Percentiles rank a stretch among this genome's conserved stretches.
Conservation (phyloP, 441 rosid genomes). For the Brassica balearica region DNA sequence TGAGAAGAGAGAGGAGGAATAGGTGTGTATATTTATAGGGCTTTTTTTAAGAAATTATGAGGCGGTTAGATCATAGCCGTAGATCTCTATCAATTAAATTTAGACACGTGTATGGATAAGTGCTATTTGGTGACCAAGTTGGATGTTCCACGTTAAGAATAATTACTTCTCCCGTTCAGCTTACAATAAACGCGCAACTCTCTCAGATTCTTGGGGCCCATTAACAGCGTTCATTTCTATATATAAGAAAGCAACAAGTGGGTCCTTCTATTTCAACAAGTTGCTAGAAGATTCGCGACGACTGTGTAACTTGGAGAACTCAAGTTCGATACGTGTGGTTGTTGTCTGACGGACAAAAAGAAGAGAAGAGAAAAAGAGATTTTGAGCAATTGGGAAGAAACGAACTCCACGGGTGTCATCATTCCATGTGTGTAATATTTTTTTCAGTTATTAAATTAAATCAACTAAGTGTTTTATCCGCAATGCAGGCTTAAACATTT, state of each 20-base stretch:
- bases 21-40: slow-evolving; percentile 32
- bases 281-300: slow-evolving; percentile 28
- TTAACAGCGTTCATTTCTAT: neutral
- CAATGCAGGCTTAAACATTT: too few relatives aligned
- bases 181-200: slow-evolving; percentile 34
- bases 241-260: slow-evolving; percentile 19
- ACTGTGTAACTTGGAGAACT: neutral
- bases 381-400: too few relatives aligned
- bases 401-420: too few relatives aligned
- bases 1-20: neutral
- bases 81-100: neutral
- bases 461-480: too few relatives aligned
- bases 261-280: slow-evolving; percentile 16
- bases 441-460: too few relatives aligned
- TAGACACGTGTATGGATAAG: slow-evolving; percentile 35
- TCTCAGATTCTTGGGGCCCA: slow-evolving; percentile 18
- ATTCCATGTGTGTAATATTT: too few relatives aligned
- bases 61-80: slow-evolving; percentile 37
- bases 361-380: too few relatives aligned
- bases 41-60: neutral
- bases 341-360: neutral
- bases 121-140: slow-evolving; percentile 11
- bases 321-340: neutral
- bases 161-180: slow-evolving; percentile 15
- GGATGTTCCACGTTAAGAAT: slow-evolving; percentile 19